Base-by-base conservation (phyloP, 768 basidiomycete species). In the Asterophora parasitica region DNA sequence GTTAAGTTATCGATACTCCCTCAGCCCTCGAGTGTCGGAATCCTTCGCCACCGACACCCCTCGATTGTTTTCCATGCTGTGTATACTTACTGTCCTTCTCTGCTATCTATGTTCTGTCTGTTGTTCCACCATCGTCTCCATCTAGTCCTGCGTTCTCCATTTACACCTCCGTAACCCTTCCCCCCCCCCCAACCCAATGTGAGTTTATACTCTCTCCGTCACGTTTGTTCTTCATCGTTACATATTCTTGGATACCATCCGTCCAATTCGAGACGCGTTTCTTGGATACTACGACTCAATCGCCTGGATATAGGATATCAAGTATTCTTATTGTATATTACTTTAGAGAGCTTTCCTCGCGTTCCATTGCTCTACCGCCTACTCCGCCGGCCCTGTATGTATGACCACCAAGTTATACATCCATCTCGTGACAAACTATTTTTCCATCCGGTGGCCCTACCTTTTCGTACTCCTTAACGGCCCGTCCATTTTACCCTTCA, bases 261-360 rank as follows among this genome's bases (percentile, higher is more conserved):
- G 38, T 19, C 32, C 36, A 47, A 48, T 53, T 44, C 36, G 35
- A 46, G 46, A 45, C 45, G 48, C 31, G 19, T 32, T 52, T 51
- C 28, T 52, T 54, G 46, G 44, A 53, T 46, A 49, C 35, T 48
- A 31, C 43, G 40, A 44, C 48, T 50, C 46, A 32, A 34, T 33
- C 48, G 30, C 9, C 30, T 31, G 9, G 30, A 31, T 35, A 55
- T 44, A 39, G 40, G 46, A 47, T 52, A 54, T 41, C 40, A 52
- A 52, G 48, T 58, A 58, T 58, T 53, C 52, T 58, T 56, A 56
- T 58, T 58, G 51, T 55, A 58, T 42, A 50, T 37, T 53, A 55
- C 52, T 52, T 52, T 48, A 52, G 41, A 36, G 10, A 15, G 16
- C 20, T 50, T 44, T 41, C 41, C 23, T 6, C 23, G 23, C 38